A percentile compares a stretch with the other conserved stretches of the same genome.
These are phyloP conservation scores for Macrolepiota dolichaula DNA, from an alignment of 768 basidiomycete genomes.

Conservation along the genomic window DNA sequence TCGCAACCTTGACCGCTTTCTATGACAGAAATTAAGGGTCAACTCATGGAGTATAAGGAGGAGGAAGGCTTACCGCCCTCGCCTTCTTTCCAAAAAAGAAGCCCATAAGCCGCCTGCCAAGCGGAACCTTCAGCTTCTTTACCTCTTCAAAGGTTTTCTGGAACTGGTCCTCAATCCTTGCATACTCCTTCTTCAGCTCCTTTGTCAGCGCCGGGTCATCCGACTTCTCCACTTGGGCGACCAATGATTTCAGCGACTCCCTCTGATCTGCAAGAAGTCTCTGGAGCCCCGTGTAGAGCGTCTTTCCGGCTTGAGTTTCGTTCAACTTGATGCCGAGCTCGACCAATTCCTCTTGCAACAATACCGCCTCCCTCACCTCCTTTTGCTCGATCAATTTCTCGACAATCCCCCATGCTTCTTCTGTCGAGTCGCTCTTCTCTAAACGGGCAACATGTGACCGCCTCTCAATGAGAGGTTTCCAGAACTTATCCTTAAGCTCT, in stretches of 20 bases:
- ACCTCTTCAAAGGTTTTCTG: slow-evolving; percentile 19
- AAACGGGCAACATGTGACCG: slow-evolving; percentile 12
- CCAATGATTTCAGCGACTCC: slow-evolving; percentile 9
- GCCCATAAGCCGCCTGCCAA: slow-evolving; percentile 5
- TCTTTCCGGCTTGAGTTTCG: slow-evolving; percentile 15
- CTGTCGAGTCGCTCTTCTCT: slow-evolving; percentile 11
- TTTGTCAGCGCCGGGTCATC: slow-evolving; percentile 9
- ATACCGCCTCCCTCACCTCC: background rate
- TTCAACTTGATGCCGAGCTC: slow-evolving; percentile 5
- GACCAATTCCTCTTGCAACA: slow-evolving; percentile 20
- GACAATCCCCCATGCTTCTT: slow-evolving; percentile 16
- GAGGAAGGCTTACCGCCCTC: background rate
- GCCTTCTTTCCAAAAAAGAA: slow-evolving; percentile 10
- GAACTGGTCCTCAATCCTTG: slow-evolving; percentile 15
- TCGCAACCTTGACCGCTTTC: slow-evolving; percentile 7
- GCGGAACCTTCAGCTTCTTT: slow-evolving; percentile 9
- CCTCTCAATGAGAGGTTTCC: slow-evolving; percentile 13
- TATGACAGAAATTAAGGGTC: background rate
- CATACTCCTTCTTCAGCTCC: slow-evolving; percentile 10
- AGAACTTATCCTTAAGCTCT: slow-evolving; percentile 5
- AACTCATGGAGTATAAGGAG: background rate
- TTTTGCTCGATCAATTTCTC: slow-evolving; percentile 10
- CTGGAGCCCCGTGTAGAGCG: slow-evolving; percentile 14
- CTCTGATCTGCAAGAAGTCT: slow-evolving; percentile 12
- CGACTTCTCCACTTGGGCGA: slow-evolving; percentile 9